Percentiles rank a stretch among this genome's conserved stretches.
phyloP scores from a whole-genome alignment of 495 filamentous ascomycete species.

The Trypethelium eluteriae region DNA sequence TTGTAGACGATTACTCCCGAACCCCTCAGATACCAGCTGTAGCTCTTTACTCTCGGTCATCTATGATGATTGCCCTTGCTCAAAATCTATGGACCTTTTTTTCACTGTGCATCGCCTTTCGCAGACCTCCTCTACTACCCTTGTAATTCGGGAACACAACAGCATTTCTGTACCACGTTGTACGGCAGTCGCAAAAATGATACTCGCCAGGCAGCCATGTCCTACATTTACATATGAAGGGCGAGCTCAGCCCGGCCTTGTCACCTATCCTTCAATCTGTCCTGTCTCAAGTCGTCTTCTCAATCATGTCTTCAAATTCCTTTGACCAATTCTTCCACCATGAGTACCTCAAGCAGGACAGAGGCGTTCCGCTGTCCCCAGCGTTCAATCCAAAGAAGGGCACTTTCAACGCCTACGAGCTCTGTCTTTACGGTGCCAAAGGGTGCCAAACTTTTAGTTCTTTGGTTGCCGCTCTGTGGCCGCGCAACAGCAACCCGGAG shows the following conservation, averaged over 20 bases:
- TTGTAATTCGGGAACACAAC: not conserved
- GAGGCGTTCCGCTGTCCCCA: not conserved
- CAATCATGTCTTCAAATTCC: not conserved
- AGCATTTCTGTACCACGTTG: not conserved
- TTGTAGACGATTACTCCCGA: too few relatives aligned
- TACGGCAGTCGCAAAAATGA: not conserved
- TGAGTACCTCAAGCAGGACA: too few relatives aligned
- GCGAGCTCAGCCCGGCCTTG: not conserved
- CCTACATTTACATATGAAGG: not conserved
- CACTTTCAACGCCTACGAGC: not conserved
- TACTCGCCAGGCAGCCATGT: conserved; percentile 4
- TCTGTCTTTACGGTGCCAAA: not conserved
- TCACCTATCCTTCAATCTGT: not conserved
- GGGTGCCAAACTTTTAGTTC: not conserved
- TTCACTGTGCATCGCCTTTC: too few relatives aligned
- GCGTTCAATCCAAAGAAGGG: not conserved
- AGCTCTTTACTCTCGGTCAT: too few relatives aligned
- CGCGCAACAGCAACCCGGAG: not conserved
- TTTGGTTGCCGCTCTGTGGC: not conserved
- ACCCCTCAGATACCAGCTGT: too few relatives aligned
- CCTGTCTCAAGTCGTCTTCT: not conserved
- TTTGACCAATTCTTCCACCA: not conserved
- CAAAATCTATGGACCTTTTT: too few relatives aligned
- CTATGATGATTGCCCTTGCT: too few relatives aligned
- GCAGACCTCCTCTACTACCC: too few relatives aligned